phyloP scores from a whole-genome alignment of 495 filamentous ascomycete species.

The Elaphomyces granulatus region DNA sequence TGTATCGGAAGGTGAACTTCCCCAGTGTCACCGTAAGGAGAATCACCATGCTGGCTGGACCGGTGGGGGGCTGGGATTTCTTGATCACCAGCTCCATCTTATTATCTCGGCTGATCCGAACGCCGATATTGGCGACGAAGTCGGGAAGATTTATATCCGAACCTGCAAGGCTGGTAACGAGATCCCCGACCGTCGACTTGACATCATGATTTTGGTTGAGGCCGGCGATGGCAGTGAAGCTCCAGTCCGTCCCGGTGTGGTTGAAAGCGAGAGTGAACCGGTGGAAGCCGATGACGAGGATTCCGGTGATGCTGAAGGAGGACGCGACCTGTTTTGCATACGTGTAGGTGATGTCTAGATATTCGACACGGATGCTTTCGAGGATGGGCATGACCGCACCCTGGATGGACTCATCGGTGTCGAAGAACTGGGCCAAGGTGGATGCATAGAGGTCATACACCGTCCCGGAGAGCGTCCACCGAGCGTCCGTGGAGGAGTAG shows the following conservation, averaged over 20 bases:
- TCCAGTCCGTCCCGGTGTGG: constrained; percentile 7
- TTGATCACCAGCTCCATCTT: no score
- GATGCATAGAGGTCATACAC: background rate
- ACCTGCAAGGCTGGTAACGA: no score
- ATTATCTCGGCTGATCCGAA: no score
- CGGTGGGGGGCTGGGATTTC: no score
- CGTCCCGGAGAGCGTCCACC: background rate
- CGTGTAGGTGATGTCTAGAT: constrained; percentile 10
- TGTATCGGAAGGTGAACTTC: constrained; percentile 6
- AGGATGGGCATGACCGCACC: constrained; percentile 7
- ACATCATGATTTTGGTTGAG: no score
- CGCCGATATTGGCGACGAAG: no score
- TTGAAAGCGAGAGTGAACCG: constrained; percentile 7
- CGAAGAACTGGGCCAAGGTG: constrained; percentile 6
- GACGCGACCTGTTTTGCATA: constrained; percentile 2
- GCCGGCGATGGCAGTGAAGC: no score
- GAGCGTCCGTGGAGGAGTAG: background rate
- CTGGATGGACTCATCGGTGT: background rate
- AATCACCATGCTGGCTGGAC: no score
- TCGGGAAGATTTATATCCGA: no score
- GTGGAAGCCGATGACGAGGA: constrained; percentile 8
- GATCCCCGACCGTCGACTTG: no score
- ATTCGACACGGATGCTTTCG: constrained; percentile 6
- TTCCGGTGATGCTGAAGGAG: constrained; percentile 8
- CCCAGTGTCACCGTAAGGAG: no score